These are phyloP conservation scores for Pseudogymnoascus sp. DNA, from an alignment of 2,329 filamentous ascomycete species.

Conservation along the genomic window DNA sequence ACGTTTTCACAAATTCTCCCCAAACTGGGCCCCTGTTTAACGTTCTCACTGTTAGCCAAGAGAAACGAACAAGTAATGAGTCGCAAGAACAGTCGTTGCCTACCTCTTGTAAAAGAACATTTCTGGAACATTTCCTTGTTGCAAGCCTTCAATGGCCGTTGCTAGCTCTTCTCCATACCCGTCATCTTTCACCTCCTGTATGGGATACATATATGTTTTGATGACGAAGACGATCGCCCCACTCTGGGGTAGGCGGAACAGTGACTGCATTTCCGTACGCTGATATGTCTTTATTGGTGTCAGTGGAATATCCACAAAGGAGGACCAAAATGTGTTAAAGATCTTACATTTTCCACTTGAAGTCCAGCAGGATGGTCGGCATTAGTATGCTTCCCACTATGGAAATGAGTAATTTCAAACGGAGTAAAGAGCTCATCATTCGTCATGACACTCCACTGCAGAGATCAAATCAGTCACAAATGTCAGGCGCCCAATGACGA, in stretches of 20 bases:
- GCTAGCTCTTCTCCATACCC: slow-evolving; percentile 47
- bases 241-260: slow-evolving; percentile 49
- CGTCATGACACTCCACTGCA: slow-evolving; percentile 33
- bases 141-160: slow-evolving; percentile 52
- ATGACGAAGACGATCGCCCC: slow-evolving; percentile 52
- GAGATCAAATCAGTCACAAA: not conserved
- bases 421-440: slow-evolving; percentile 34
- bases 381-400: slow-evolving; percentile 6
- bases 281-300: slow-evolving; percentile 34
- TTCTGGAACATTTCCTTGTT: slow-evolving; percentile 46
- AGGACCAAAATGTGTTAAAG: too few relatives aligned
- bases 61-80: not conserved
- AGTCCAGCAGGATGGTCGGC: slow-evolving; percentile 15
- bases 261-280: slow-evolving; percentile 52
- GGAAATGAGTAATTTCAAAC: slow-evolving; percentile 31
- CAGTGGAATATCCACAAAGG: not conserved
- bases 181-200: slow-evolving; percentile 49
- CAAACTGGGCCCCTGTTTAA: slow-evolving; percentile 14
- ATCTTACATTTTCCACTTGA: not conserved
- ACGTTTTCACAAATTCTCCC: slow-evolving; percentile 26
- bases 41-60: not conserved
- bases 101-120: slow-evolving; percentile 52
- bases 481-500: not conserved
- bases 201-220: slow-evolving; percentile 54
- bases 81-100: slow-evolving; percentile 13